Conservation (phyloP, 345 rosid species). For the Rhizophora mangle region DNA sequence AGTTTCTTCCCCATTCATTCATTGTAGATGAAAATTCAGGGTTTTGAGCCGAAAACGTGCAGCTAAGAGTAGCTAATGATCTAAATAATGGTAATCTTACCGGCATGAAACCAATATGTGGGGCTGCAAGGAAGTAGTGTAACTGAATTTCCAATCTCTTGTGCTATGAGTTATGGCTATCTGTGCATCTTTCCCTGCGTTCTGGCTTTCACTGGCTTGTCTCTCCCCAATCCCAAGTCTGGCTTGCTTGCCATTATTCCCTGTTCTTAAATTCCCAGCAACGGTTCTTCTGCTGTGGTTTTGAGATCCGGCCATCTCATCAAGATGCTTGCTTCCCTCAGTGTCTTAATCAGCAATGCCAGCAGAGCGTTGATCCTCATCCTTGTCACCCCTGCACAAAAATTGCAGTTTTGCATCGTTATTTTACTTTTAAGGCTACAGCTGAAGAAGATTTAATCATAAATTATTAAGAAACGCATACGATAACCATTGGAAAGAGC, state of each 20-base stretch:
- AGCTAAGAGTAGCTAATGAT: neutral
- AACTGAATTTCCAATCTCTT: neutral
- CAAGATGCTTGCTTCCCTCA: constrained; percentile 36
- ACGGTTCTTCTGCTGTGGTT: constrained; percentile 2
- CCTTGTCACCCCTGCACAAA: constrained; percentile 48
- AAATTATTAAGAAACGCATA: neutral
- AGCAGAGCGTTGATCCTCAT: constrained; percentile 26
- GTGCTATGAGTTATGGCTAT: neutral
- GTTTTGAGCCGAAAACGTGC: neutral
- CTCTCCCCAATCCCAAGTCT: neutral
- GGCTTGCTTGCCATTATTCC: constrained; percentile 11
- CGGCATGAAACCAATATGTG: neutral
- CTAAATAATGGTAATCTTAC: neutral
- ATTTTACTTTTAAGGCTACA: neutral
- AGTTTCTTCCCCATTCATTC: too few relatives aligned
- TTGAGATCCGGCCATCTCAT: constrained; percentile 34
- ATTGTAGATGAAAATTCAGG: too few relatives aligned
- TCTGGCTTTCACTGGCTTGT: constrained; percentile 10
- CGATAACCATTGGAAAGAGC: too few relatives aligned
- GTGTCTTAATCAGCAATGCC: constrained; percentile 40
- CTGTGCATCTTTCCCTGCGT: constrained; percentile 16
- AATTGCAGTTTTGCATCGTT: neutral
- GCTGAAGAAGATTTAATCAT: neutral
- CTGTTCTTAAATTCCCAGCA: constrained; percentile 23
- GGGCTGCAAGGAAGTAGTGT: neutral